phyloP scores from a whole-genome alignment of 768 basidiomycete species.

The Mycena albidolilacea region DNA sequence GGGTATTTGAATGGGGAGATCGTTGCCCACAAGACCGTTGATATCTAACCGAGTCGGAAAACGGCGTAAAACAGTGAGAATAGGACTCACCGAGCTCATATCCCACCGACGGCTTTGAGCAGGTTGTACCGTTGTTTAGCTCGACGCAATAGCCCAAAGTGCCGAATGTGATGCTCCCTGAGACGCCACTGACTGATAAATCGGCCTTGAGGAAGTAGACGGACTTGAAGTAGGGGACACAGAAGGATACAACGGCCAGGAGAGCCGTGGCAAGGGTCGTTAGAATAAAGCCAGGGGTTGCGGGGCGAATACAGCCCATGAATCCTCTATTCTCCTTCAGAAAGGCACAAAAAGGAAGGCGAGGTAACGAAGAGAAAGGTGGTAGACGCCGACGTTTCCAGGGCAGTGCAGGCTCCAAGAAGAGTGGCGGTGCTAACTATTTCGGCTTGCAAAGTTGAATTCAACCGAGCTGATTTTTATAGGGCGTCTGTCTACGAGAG shows the following conservation, averaged over 20 bases:
- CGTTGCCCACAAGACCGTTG: conserved; percentile 83
- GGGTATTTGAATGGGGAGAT: conserved; percentile 79
- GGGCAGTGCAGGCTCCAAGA: neutral
- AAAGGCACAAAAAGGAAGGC: neutral
- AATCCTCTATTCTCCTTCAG: neutral
- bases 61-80: conserved; percentile 11
- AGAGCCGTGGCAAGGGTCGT: conserved; percentile 85
- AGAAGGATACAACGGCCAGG: conserved; percentile 90
- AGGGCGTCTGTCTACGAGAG: too few species aligned
- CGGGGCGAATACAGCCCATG: conserved; percentile 83
- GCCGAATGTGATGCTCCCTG: conserved; percentile 85
- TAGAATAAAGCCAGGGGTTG: conserved; percentile 91
- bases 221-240: conserved; percentile 90
- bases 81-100: conserved; percentile 86
- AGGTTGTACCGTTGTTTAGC: conserved; percentile 69
- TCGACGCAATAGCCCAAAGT: conserved; percentile 91
- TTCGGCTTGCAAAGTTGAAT: too few species aligned
- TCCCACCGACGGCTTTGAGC: conserved; percentile 86
- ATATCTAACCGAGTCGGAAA: conserved; percentile 69
- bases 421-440: neutral
- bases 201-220: conserved; percentile 90
- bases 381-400: neutral
- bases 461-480: too few species aligned
- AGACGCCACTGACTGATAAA: conserved; percentile 60
- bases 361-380: neutral